phyloP scores from a whole-genome alignment of 257 asterid genomes.

The Coffea canephora region DNA sequence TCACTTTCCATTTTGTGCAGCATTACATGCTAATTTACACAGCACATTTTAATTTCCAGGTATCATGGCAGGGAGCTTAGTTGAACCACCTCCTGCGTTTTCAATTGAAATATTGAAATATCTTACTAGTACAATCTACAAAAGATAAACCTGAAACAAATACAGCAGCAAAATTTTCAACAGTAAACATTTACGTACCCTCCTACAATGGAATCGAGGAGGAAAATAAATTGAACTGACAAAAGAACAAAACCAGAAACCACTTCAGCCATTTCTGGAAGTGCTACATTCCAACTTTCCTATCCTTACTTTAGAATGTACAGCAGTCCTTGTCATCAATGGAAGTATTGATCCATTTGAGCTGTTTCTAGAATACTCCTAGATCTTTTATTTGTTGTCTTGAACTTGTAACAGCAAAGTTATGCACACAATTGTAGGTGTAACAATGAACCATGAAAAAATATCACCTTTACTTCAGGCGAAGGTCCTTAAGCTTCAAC shows the following conservation, averaged over 20 bases:
- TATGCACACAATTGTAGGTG: not conserved
- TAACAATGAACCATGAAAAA: not conserved
- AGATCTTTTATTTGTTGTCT: not conserved
- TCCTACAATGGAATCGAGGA: not conserved
- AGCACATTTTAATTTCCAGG: not conserved
- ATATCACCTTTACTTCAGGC: not conserved
- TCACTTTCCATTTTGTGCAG: not conserved
- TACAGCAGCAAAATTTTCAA: not conserved
- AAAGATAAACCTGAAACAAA: not conserved
- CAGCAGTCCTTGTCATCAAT: not conserved
- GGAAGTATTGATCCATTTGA: not conserved
- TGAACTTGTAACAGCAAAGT: slow-evolving; percentile 2
- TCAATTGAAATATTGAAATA: not conserved
- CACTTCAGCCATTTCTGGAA: not conserved
- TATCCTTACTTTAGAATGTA: not conserved
- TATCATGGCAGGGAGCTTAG: not conserved
- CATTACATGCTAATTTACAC: not conserved
- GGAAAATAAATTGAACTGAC: not conserved
- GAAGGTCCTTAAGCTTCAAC: slow-evolving; percentile 1
- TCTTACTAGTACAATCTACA: slow-evolving; percentile 6
- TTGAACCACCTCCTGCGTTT: not conserved
- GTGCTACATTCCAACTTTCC: not conserved
- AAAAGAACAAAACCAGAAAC: not conserved
- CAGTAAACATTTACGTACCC: slow-evolving; percentile 2
- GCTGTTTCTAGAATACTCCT: not conserved